A percentile compares a stretch with the other conserved stretches of the same genome.
Evolutionary conservation across 352 stramenopile genomes (phyloP).

Genomic region (Phytophthora vignae): DNA sequence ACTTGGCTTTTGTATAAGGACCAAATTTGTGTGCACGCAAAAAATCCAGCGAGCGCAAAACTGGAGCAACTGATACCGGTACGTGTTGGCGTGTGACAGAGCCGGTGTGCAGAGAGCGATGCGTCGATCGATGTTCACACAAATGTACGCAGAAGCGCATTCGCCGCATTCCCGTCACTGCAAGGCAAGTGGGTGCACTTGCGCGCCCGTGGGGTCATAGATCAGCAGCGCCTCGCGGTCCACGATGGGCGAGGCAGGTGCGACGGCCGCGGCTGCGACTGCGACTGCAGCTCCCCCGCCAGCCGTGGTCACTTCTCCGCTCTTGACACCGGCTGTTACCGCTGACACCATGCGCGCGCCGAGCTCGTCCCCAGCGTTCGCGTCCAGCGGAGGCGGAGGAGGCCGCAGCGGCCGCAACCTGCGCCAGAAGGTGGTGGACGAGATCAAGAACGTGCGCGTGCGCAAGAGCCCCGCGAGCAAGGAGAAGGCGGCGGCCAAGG

Average conservation of each 20-base stretch:
- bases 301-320: slow-evolving; percentile 1
- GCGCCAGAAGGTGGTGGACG: slow-evolving; percentile 68
- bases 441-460: slow-evolving; percentile 69
- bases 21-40: background rate
- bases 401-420: slow-evolving; percentile 48
- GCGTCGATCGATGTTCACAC: background rate
- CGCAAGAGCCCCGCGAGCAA: slow-evolving; percentile 36
- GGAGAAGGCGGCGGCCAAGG: slow-evolving; percentile 18
- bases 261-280: background rate
- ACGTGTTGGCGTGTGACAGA: slow-evolving; percentile 11
- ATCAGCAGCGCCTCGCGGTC: background rate
- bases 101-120: slow-evolving; percentile 16
- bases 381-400: background rate
- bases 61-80: slow-evolving; percentile 12
- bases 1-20: background rate
- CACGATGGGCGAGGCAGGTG: slow-evolving; percentile 39
- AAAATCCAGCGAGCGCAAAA: slow-evolving; percentile 18
- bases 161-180: background rate
- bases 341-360: background rate
- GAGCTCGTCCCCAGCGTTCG: background rate
- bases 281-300: too few species aligned
- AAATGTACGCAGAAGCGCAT: background rate
- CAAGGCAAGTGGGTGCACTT: background rate
- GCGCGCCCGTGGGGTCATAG: background rate
- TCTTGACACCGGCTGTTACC: background rate